Conservation (phyloP, 2,329 filamentous ascomycete species). For the Dactylellina parvicollis region DNA sequence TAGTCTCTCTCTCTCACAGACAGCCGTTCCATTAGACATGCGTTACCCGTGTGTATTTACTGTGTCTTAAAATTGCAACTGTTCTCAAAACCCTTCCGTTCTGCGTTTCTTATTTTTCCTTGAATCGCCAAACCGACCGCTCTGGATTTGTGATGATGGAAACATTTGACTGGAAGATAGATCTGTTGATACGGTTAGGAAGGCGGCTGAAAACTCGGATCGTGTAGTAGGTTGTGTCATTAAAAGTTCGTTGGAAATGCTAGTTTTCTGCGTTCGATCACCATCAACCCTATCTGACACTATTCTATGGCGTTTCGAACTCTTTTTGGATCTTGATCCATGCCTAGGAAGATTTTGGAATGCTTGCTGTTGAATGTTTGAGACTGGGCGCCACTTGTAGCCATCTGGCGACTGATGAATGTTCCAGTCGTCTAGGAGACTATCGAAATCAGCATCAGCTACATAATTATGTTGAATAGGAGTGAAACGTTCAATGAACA, state of each 20-base stretch:
- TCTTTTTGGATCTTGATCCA: conserved; percentile 13
- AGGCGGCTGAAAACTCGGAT: conserved; percentile 5
- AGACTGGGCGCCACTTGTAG: conserved; percentile 38
- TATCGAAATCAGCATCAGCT: conserved; percentile 18
- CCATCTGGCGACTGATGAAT: conserved; percentile 4
- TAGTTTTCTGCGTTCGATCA: neutral
- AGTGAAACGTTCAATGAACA: conserved; percentile 39
- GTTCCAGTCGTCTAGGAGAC: conserved; percentile 39
- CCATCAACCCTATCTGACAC: neutral
- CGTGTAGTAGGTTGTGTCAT: conserved; percentile 32
- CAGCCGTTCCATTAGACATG: neutral
- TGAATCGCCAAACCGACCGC: conserved; percentile 58
- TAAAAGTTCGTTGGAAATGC: neutral
- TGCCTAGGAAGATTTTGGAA: neutral
- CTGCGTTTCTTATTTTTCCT: conserved; percentile 57
- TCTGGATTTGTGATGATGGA: conserved; percentile 48
- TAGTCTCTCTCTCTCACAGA: neutral
- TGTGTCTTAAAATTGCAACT: neutral
- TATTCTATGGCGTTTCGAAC: neutral
- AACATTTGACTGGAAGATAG: conserved; percentile 20
- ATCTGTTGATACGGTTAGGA: conserved; percentile 7
- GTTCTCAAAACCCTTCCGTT: conserved; percentile 36
- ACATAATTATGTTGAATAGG: conserved; percentile 7
- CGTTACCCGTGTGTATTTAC: neutral
- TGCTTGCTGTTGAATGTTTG: conserved; percentile 10